Conservation (phyloP, 169 alveolate genomes). For the Plasmodium berghei region DNA sequence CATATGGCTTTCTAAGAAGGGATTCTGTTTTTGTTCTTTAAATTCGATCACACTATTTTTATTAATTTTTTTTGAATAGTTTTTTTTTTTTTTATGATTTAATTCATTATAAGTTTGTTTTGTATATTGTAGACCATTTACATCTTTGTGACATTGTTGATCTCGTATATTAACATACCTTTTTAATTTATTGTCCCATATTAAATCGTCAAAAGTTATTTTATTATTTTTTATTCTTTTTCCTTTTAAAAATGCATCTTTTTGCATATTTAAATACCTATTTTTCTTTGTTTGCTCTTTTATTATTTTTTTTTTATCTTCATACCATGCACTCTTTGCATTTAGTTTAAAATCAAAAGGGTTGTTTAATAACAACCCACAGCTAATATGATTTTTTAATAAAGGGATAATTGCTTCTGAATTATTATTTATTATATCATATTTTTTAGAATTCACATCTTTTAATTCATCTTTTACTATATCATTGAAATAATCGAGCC, state of each 20-base stretch:
- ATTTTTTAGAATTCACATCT: conserved; percentile 10
- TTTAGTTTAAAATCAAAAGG: conserved; percentile 45
- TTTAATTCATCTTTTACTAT: conserved; percentile 49
- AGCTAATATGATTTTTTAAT: conserved; percentile 7
- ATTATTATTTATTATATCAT: conserved; percentile 31
- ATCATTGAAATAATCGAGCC: conserved; percentile 60
- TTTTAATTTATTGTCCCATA: conserved; percentile 47
- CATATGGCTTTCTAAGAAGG: neutral
- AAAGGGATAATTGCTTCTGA: conserved; percentile 20
- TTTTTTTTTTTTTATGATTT: neutral
- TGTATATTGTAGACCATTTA: neutral
- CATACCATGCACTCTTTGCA: neutral
- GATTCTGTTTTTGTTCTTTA: neutral
- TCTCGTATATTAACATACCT: conserved; percentile 24
- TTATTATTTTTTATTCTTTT: conserved; percentile 1
- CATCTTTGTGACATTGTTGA: neutral
- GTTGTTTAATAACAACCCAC: conserved; percentile 28
- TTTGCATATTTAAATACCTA: neutral
- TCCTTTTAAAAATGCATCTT: neutral
- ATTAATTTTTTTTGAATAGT: neutral
- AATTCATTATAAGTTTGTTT: neutral
- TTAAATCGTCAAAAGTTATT: conserved; percentile 41
- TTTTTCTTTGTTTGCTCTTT: neutral
- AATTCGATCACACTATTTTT: neutral
- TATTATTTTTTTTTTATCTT: neutral